phyloP scores from a whole-genome alignment of 2,329 filamentous ascomycete genomes.

The Colletotrichum spaethianum region DNA sequence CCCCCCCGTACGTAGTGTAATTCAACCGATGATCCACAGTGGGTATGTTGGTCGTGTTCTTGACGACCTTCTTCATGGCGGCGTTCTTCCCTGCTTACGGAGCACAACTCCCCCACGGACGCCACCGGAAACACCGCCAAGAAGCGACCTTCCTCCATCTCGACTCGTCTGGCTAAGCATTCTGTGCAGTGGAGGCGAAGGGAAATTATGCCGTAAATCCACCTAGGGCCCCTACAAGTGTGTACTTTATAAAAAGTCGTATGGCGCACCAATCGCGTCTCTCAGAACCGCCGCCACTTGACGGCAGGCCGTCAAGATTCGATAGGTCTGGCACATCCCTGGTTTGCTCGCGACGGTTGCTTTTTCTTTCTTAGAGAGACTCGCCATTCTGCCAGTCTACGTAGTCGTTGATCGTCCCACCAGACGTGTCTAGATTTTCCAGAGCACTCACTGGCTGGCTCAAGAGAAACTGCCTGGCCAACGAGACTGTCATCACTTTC shows the following conservation, averaged over 20 bases:
- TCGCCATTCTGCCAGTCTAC: too few relatives aligned
- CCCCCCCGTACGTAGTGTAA: conserved; percentile 23
- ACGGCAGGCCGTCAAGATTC: not conserved
- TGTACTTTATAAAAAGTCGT: not conserved
- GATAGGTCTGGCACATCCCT: not conserved
- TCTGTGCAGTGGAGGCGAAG: conserved; percentile 14
- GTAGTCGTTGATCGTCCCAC: too few relatives aligned
- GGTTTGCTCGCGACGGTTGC: too few relatives aligned
- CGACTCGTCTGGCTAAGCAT: conserved; percentile 19
- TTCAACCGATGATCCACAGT: conserved; percentile 15
- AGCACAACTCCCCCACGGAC: conserved; percentile 14
- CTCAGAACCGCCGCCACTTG: not conserved
- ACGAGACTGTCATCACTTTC: too few relatives aligned
- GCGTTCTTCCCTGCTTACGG: not conserved
- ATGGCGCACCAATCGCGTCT: conserved; percentile 19
- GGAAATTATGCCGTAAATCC: conserved; percentile 22
- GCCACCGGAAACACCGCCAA: conserved; percentile 2
- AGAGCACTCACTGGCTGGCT: too few relatives aligned
- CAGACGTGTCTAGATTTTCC: too few relatives aligned
- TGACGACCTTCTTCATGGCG: not conserved
- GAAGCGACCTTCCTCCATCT: not conserved
- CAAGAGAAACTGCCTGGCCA: too few relatives aligned
- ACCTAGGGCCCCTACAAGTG: not conserved
- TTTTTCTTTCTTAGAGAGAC: too few relatives aligned
- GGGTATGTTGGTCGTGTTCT: not conserved